These are phyloP conservation scores for Picea glauca DNA, from an alignment of 75 land plant genomes.

Conservation along the genomic window DNA sequence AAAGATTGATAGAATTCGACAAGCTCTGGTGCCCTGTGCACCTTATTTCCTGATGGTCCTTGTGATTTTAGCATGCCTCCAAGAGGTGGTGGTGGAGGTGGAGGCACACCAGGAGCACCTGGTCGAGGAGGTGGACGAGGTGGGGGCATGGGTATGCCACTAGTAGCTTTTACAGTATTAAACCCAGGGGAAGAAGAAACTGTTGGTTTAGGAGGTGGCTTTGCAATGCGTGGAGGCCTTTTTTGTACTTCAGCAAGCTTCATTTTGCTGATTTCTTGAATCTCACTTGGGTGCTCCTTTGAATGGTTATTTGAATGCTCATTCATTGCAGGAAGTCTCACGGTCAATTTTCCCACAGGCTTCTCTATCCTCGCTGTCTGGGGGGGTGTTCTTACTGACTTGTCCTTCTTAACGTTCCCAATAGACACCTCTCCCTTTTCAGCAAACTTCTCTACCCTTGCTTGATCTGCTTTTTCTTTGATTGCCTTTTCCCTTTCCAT, in stretches of 20 bases:
- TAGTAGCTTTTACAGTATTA: conserved; percentile 16
- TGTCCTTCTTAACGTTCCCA: not conserved
- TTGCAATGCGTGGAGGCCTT: conserved; percentile 62
- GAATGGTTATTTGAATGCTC: conserved; percentile 25
- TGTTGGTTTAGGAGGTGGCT: conserved; percentile 84
- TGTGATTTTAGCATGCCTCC: conserved; percentile 15
- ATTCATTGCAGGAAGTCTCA: not conserved
- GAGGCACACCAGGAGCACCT: conserved; percentile 29
- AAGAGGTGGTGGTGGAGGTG: conserved; percentile 32
- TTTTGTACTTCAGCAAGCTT: conserved; percentile 80
- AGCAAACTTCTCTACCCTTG: conserved; percentile 56
- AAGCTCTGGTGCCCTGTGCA: conserved; percentile 94
- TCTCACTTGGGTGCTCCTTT: conserved; percentile 14
- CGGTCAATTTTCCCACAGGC: conserved; percentile 18
- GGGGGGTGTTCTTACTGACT: not conserved
- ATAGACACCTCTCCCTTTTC: conserved; percentile 10
- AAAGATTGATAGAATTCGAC: conserved; percentile 94
- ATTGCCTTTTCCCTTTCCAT: conserved; percentile 79
- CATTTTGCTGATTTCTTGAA: conserved; percentile 56
- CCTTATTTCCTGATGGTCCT: conserved; percentile 47
- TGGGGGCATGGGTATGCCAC: conserved; percentile 41
- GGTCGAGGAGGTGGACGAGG: conserved; percentile 74
- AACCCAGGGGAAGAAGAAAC: conserved; percentile 16
- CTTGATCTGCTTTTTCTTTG: conserved; percentile 83
- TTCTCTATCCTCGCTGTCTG: conserved; percentile 14